These are phyloP conservation scores for Colletotrichum cordylinicola DNA, from an alignment of 2,329 filamentous ascomycete genomes.

Conservation along the genomic window DNA sequence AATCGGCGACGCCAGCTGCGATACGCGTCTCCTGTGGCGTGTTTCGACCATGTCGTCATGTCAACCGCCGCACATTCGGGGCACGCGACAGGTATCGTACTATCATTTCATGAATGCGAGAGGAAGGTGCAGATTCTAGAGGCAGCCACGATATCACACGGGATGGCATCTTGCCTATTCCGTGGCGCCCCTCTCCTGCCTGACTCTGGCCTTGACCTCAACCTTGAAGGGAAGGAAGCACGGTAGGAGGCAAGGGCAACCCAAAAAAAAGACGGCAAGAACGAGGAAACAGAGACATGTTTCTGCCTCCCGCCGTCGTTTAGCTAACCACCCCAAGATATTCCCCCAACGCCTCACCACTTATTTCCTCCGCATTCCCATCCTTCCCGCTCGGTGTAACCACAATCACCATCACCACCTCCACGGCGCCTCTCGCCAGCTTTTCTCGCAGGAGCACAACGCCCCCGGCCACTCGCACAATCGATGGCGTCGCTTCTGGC, in stretches of 20 bases:
- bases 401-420: not conserved
- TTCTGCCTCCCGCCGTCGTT: not conserved
- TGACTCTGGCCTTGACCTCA: not conserved
- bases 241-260: not conserved
- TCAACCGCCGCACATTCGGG: not conserved
- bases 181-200: not conserved
- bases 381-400: not conserved
- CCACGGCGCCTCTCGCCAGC: not conserved
- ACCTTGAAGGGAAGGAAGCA: not conserved
- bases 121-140: not conserved
- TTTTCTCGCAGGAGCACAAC: not conserved
- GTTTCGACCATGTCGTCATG: slow-evolving; percentile 13
- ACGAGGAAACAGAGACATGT: not conserved
- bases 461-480: not conserved
- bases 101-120: not conserved
- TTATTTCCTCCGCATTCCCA: not conserved
- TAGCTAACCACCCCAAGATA: not conserved
- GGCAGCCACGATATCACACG: not conserved
- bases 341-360: not conserved
- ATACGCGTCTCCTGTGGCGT: not conserved
- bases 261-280: not conserved
- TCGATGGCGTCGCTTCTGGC: not conserved
- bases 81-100: not conserved
- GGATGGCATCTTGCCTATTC: not conserved
- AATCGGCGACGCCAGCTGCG: not conserved